Percentiles rank a stretch among this genome's conserved stretches.
These are phyloP conservation scores for Pyrus communis DNA, from an alignment of 306 rosid species.

Conservation along the genomic window DNA sequence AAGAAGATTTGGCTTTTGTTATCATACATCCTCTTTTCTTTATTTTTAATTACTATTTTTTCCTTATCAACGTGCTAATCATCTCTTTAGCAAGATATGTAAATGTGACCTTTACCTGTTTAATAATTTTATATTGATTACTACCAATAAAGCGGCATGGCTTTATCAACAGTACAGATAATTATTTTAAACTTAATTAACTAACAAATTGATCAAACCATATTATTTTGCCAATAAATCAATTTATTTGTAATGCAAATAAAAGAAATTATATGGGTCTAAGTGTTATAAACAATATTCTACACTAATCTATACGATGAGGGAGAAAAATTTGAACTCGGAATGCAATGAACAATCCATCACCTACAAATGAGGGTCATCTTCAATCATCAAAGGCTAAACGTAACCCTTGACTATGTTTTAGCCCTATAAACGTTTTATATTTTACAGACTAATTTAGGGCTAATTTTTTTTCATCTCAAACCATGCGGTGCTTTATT, in stretches of 20 bases:
- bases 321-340: too few species aligned
- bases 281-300: too few species aligned
- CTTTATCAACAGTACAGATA: neutral
- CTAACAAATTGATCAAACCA: neutral
- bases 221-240: neutral
- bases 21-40: neutral
- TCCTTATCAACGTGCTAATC: neutral
- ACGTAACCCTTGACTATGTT: too few species aligned
- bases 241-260: neutral
- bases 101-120: neutral
- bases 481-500: too few species aligned
- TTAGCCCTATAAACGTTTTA: too few species aligned
- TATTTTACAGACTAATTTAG: too few species aligned
- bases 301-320: too few species aligned
- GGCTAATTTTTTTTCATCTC: too few species aligned
- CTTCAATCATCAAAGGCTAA: too few species aligned
- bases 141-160: conserved; percentile 40
- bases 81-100: neutral
- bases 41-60: too few species aligned
- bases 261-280: neutral
- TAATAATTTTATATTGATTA: conserved; percentile 10
- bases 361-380: too few species aligned
- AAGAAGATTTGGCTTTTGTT: neutral
- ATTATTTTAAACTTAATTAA: neutral
- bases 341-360: too few species aligned